phyloP scores from a whole-genome alignment of 768 basidiomycete species.

The Hericium alpestre region DNA sequence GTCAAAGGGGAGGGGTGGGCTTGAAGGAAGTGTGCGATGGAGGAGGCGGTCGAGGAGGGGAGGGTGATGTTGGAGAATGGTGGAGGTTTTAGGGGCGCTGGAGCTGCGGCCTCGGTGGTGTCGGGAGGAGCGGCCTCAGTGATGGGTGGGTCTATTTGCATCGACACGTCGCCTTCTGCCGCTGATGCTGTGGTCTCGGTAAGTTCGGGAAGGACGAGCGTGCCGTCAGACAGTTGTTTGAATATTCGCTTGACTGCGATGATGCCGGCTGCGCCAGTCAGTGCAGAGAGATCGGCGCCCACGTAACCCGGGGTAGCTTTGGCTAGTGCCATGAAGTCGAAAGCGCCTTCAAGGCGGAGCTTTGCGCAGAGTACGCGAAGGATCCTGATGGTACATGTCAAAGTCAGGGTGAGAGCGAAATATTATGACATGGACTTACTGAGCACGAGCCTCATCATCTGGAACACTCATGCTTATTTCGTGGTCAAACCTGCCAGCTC shows the following conservation, averaged over 20 bases:
- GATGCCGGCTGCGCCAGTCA: constrained; percentile 90
- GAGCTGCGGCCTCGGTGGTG: neutral
- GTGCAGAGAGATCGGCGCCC: constrained; percentile 84
- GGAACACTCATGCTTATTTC: constrained; percentile 98
- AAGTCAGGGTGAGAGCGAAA: neutral
- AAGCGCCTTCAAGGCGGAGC: constrained; percentile 76
- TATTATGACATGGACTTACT: constrained; percentile 40
- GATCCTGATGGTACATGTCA: constrained; percentile 44
- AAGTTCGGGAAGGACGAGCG: constrained; percentile 41
- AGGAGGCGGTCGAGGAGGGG: constrained; percentile 31
- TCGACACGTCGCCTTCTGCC: constrained; percentile 20
- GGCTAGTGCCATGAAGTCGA: constrained; percentile 76
- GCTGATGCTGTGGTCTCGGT: constrained; percentile 14
- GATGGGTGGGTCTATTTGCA: constrained; percentile 26
- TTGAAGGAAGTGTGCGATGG: constrained; percentile 84
- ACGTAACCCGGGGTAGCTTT: constrained; percentile 96
- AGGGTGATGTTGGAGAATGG: constrained; percentile 28
- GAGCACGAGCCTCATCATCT: constrained; percentile 78
- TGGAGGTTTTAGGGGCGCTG: constrained; percentile 13
- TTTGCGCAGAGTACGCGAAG: constrained; percentile 76
- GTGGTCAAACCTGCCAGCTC: constrained; percentile 93
- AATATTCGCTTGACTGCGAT: constrained; percentile 97
- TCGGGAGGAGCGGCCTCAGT: neutral
- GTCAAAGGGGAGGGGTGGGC: constrained; percentile 79
- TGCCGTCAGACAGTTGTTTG: constrained; percentile 52